These are phyloP conservation scores for Diplotaxis tenuifolia DNA, from an alignment of 345 rosid species.

Conservation along the genomic window DNA sequence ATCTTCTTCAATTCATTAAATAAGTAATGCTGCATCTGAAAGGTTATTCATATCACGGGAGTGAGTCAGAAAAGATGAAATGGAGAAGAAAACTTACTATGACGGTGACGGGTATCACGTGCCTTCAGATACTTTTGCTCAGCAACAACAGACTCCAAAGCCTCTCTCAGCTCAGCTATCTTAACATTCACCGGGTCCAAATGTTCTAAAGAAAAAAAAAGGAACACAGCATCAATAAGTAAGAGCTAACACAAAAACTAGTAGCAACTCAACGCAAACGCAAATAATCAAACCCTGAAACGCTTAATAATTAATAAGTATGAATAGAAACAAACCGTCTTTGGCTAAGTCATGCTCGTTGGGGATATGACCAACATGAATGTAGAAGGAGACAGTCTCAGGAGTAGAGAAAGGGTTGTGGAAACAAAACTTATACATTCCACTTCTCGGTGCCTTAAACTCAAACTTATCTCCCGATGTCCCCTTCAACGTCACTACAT, in stretches of 20 bases:
- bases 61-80: not conserved
- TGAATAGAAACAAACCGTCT: slow-evolving; percentile 57
- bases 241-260: not conserved
- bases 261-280: not conserved
- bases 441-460: slow-evolving; percentile 85
- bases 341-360: slow-evolving; percentile 90
- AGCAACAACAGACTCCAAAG: slow-evolving; percentile 85
- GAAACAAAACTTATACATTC: slow-evolving; percentile 97
- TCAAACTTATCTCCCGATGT: slow-evolving; percentile 96
- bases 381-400: slow-evolving; percentile 90
- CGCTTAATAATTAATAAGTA: no score
- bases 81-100: slow-evolving; percentile 51
- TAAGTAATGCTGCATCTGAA: not conserved
- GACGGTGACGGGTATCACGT: slow-evolving; percentile 88
- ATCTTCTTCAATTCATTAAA: no score
- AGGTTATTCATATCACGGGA: not conserved
- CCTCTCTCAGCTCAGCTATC: slow-evolving; percentile 92
- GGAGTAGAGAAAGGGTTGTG: slow-evolving; percentile 90
- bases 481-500: slow-evolving; percentile 66
- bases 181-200: slow-evolving; percentile 90
- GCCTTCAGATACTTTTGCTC: slow-evolving; percentile 97
- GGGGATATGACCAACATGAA: slow-evolving; percentile 95
- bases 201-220: slow-evolving; percentile 55
- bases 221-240: not conserved
- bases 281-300: no score